These are phyloP conservation scores for Sclerotiophoma versabilis DNA, from an alignment of 2,329 filamentous ascomycete genomes.

Conservation along the genomic window DNA sequence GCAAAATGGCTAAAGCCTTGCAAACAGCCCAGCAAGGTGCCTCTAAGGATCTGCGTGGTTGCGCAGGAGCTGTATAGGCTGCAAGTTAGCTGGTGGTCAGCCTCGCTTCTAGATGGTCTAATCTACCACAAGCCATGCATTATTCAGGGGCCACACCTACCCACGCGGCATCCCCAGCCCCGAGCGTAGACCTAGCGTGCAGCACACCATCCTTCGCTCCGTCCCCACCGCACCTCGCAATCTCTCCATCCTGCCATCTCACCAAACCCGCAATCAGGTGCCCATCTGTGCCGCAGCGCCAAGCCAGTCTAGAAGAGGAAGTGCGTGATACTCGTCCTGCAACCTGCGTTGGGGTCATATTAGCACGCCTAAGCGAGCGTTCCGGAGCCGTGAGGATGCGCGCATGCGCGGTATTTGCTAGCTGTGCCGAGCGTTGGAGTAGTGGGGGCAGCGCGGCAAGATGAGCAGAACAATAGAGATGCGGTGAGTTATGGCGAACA, in stretches of 20 bases:
- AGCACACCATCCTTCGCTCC: slow-evolving; percentile 14
- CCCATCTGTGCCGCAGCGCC: slow-evolving; percentile 13
- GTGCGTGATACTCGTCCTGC: slow-evolving; percentile 11
- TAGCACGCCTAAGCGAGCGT: not conserved
- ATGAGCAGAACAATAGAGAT: too few relatives aligned
- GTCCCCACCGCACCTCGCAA: slow-evolving; percentile 7
- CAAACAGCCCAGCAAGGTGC: too few relatives aligned
- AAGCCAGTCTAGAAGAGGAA: slow-evolving; percentile 29
- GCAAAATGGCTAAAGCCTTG: too few relatives aligned
- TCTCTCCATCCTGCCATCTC: slow-evolving; percentile 1
- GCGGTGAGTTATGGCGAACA: too few relatives aligned
- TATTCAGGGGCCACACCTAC: slow-evolving; percentile 16
- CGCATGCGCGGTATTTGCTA: not conserved
- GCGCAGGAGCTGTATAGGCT: too few relatives aligned
- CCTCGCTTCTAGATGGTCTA: too few relatives aligned
- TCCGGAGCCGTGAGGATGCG: not conserved
- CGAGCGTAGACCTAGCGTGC: not conserved
- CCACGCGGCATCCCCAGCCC: not conserved
- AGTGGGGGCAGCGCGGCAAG: too few relatives aligned
- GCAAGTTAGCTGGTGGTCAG: too few relatives aligned
- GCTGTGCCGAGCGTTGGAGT: too few relatives aligned
- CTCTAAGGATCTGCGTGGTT: too few relatives aligned
- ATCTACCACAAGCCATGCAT: not conserved
- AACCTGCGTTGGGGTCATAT: slow-evolving; percentile 4
- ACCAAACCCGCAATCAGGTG: not conserved